Evolutionary conservation across 768 basidiomycete genomes (phyloP), one percentile per base, ranked within the genome.

Genomic region (Lentinula raphanica): DNA sequence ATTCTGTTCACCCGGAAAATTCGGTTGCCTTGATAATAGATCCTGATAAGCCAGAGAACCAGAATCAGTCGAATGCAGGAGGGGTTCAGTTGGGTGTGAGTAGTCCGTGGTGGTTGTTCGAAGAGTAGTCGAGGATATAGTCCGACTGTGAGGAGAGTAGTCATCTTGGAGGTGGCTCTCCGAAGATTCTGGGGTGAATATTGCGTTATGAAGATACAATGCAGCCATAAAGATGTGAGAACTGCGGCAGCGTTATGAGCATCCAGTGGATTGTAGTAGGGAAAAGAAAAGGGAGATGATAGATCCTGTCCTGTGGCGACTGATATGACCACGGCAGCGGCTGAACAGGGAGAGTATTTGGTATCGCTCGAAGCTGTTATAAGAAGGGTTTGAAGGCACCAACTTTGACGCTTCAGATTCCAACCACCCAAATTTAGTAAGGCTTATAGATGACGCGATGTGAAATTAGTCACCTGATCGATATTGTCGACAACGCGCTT

Each of bases 51-150:
- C 63, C 59, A 42, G 59, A 53, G 51, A 53, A 25, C 51, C 51
- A 9, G 51, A 53, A 36, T 36, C 27, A 17, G 32, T 38, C 12
- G 70, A 59, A 8, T 68, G 70, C 25, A 81, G 71, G 8, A 80
- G 71, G 7, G 79, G 78, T 49, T 79, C 75, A 31, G 69, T 75
- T 9, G 75, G 72, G 58, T 79, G 74, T 1, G 78, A 79, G 53
- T 69, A 66, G 17, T 73, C 67, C 25, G 76, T 75, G 48, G 69
- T 69, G 51, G 66, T 74, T 38, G 74, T 69, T 19, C 70, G 69
- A 21, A 76, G 68, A 9, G 77, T 77, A 17, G 68, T 64, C 48
- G 65, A 72, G 4, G 77, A 77, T 32, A 72, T 58, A 5, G 72
- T 71, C 17, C 59, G 25, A n/a, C 28, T 55, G 49, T 59, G 59